phyloP scores from a whole-genome alignment of 2,329 filamentous ascomycete species.

The Grosmannia serpens region DNA sequence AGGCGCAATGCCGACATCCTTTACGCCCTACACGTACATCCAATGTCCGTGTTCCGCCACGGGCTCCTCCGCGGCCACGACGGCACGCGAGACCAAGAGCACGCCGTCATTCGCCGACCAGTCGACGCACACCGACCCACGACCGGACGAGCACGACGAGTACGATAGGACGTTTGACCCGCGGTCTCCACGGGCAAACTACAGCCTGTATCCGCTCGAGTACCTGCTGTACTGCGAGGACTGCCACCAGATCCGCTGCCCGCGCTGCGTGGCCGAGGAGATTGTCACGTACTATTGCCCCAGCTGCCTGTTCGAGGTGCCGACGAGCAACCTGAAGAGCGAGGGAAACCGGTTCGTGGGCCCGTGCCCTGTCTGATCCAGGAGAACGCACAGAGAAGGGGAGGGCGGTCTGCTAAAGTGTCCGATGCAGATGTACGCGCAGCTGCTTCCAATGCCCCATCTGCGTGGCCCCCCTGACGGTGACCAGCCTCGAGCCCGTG shows the following conservation, averaged over 20 bases:
- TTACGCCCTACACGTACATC: constrained; percentile 53
- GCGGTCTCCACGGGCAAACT: constrained; percentile 71
- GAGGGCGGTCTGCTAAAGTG: no score
- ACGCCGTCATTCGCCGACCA: constrained; percentile 17
- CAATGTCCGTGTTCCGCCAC: constrained; percentile 53
- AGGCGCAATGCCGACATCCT: constrained; percentile 31
- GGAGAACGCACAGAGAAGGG: no score
- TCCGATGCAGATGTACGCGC: constrained; percentile 74
- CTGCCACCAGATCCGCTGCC: constrained; percentile 91
- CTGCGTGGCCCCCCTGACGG: constrained; percentile 69
- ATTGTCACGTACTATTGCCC: constrained; percentile 94
- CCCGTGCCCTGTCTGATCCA: no score
- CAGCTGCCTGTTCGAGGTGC: constrained; percentile 89
- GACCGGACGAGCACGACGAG: constrained; percentile 42
- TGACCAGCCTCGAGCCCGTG: constrained; percentile 55
- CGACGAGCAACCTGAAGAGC: constrained; percentile 80
- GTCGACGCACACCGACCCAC: constrained; percentile 4
- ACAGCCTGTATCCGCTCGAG: constrained; percentile 85
- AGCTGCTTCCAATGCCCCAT: constrained; percentile 94
- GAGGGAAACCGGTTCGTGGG: constrained; percentile 74
- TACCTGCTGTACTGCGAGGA: constrained; percentile 95
- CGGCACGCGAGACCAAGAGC: constrained; percentile 16
- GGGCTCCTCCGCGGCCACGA: constrained; percentile 28
- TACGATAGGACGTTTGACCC: constrained; percentile 80
- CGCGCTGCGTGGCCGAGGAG: constrained; percentile 83